Base-by-base conservation (phyloP, 1,284 basidiomycete genomes). In the Sporisorium graminicola region DNA sequence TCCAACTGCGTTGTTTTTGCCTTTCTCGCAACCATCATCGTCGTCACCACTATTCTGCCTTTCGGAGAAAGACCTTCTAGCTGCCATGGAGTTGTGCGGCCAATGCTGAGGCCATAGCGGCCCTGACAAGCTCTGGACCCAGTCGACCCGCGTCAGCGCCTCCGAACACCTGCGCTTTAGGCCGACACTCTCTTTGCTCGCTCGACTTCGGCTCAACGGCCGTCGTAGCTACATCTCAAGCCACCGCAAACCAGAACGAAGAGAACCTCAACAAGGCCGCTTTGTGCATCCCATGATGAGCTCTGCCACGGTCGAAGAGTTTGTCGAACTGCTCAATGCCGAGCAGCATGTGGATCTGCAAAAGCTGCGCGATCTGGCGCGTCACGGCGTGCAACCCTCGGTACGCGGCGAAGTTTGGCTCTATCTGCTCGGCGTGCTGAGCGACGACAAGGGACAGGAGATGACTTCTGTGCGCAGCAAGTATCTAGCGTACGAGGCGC, bases 321-420 rank as follows among this genome's bases (percentile, higher is more conserved):
- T 78, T 27, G 61, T 83, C 46, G 77, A 83, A 73, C 73, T 83
- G 51, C 77, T 83, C 43, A 83, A 82, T 58, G 80, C 79, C 1
- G 81, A 83, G 40, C 81, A 83, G 74, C 78, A 84, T 51, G 78
- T 85, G 2, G 83, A 85, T 47, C 62, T 85, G 9, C 70, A 73
- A 12, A 82, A 82, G 64, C 76, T 85, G 16, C 72, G 80, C 16
- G 81, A 81, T 51, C 79, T 82, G 27, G 79, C 83, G 6, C 67
- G 83, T 0, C 83, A 85, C 40, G 83, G 83, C 14, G 68, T 83
- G 18, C 82, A 80, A 56, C 71, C 82, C 0, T 69, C 72, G 18
- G 83, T 85, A 0, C 79, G 83, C 13, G 83, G 83, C 31, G 83
- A 85, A 54, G 83, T 85, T 14, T 85, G 83, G 83, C 74, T 85